Evolutionary conservation across 768 basidiomycete species (phyloP).

Genomic region (Dioszegia aurantiaca): DNA sequence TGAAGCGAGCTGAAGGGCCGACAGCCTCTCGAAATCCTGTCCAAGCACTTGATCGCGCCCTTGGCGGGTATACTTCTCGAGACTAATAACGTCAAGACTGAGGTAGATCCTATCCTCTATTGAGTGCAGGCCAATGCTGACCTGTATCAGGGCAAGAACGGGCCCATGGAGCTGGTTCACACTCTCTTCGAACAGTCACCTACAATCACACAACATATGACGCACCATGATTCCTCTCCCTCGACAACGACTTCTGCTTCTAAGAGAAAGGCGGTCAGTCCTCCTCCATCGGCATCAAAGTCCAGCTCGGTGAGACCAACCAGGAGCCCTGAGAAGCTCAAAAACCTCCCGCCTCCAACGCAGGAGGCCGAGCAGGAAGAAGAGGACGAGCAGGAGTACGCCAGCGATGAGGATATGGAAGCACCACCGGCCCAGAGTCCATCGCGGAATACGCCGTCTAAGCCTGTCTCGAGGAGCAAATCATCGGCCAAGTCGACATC

Average conservation of each 20-base stretch:
- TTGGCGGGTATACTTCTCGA: conserved; percentile 5
- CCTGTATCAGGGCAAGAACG: neutral
- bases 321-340: conserved; percentile 1
- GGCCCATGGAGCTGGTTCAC: conserved; percentile 1
- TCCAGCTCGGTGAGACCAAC: neutral
- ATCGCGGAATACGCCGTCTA: neutral
- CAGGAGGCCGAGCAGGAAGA: conserved; percentile 9
- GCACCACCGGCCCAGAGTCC: neutral
- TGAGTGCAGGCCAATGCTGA: neutral
- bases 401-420: conserved; percentile 4
- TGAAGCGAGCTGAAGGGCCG: conserved; percentile 23
- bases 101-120: neutral
- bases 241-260: neutral
- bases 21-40: conserved; percentile 14
- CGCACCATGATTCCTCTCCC: neutral
- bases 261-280: no score
- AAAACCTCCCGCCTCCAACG: neutral
- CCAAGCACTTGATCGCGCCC: conserved; percentile 18
- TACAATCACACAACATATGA: conserved; percentile 5
- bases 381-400: conserved; percentile 14
- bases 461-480: neutral
- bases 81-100: conserved; percentile 5
- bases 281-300: neutral
- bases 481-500: neutral
- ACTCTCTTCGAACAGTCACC: conserved; percentile 7